Base-by-base conservation (phyloP, 2,329 filamentous ascomycete genomes). In the Bipolaris victoriae region DNA sequence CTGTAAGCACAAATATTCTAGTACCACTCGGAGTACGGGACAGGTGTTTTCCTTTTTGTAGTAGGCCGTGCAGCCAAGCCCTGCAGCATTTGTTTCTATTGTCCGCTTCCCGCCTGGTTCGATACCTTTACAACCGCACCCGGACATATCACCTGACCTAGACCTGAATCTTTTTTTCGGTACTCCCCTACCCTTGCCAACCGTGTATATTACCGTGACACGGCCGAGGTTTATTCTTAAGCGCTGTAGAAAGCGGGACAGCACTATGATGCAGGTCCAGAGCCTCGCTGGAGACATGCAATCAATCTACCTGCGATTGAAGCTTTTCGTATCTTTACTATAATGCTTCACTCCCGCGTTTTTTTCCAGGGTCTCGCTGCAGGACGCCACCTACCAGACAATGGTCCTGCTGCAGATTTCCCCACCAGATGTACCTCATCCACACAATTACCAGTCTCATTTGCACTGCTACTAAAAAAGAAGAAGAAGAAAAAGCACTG, bases 301-400 rank as follows among this genome's bases (percentile, higher is more conserved):
- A 49, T 53, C 58, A 72, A 71, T 72, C 60, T 69, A 68, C 54
- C 40, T 68, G 41, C 33, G 33, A 64, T 56, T 59, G 64, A 70
- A 73, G 66, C 69, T 69, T 72, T 70, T 71, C 70, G 70, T 73
- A 72, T 72, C 63, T 45, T 35, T 58, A 71, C 69, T 71, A 43
- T 69, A 65, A 62, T 56, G 52, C 46, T 64, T 61, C 52, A 44
- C 48, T 58, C 58, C 49, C 57, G 36, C 48, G 46, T 20, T 20
- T 20, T 20, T 51, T 51, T 53, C 60, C 57, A 60, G 55, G 53
- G 52, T 16, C 31, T 31, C 49, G 49, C 41, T 47, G 40, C 45
- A 45, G 44, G 9, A 55, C 54, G 47, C 49, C 54, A 49, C 60
- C 40, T 31, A n/a, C 36, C 16, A 49, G 47, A 29, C 47, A 24